Conservation (phyloP, 2,329 filamentous ascomycete species). For the Trichoderma koningii region DNA sequence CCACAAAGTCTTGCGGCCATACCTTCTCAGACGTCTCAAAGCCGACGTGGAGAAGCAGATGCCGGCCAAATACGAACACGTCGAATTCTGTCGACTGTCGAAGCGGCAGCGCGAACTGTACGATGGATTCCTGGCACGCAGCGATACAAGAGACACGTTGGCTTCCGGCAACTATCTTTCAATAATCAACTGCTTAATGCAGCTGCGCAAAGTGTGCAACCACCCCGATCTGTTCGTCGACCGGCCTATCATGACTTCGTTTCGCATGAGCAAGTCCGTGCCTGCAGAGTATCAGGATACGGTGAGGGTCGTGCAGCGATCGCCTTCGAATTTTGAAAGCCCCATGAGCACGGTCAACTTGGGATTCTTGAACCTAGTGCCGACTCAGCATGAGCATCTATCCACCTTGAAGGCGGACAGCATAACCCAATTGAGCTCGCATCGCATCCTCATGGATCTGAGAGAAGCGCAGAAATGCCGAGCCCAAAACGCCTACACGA, state of each 20-base stretch:
- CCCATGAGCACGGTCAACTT: constrained; percentile 68
- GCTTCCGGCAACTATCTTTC: constrained; percentile 94
- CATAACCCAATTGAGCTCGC: constrained; percentile 68
- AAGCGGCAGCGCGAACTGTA: constrained; percentile 95
- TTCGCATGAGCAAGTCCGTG: constrained; percentile 83
- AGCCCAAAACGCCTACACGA: constrained; percentile 56
- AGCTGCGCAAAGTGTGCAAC: constrained; percentile 95
- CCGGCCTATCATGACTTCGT: constrained; percentile 93
- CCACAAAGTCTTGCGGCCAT: constrained; percentile 90
- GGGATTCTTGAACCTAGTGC: constrained; percentile 77
- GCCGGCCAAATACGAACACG: constrained; percentile 96
- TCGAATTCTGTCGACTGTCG: constrained; percentile 91
- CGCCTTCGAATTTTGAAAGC: constrained; percentile 59
- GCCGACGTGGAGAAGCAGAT: constrained; percentile 98
- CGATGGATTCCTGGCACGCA: constrained; percentile 90
- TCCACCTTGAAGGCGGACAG: constrained; percentile 57
- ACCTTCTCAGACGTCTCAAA: constrained; percentile 86
- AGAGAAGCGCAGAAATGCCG: constrained; percentile 68
- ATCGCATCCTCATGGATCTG: constrained; percentile 68
- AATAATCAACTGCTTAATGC: constrained; percentile 98
- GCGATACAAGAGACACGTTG: constrained; percentile 85
- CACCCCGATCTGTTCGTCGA: constrained; percentile 97
- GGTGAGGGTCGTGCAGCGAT: constrained; percentile 68
- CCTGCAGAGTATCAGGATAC: constrained; percentile 72
- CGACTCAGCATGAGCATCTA: constrained; percentile 67